Percentiles rank a stretch among this genome's conserved stretches.
phyloP scores from a whole-genome alignment of 805 yeast species.

The Ogataea naganishii region DNA sequence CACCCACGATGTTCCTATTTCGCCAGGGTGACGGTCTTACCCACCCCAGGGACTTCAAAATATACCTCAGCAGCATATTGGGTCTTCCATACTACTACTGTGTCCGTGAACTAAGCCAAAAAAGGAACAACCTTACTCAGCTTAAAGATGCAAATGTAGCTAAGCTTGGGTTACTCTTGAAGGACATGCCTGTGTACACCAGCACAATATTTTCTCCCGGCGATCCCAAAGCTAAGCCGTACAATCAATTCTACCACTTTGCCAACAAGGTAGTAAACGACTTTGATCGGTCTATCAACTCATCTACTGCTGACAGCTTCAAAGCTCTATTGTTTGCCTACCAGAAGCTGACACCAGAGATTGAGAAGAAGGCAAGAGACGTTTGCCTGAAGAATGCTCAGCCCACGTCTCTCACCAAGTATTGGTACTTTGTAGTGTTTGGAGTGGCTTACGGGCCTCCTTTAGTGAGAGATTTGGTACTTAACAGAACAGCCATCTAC shows the following conservation, averaged over 20 bases:
- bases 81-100: constrained; percentile 29
- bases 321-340: constrained; percentile 5
- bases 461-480: constrained; percentile 31
- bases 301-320: constrained; percentile 8
- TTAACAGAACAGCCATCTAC: constrained; percentile 43
- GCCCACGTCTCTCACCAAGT: constrained; percentile 39
- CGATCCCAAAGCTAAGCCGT: no score
- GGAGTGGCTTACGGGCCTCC: constrained; percentile 45
- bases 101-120: constrained; percentile 16
- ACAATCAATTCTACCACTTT: no score
- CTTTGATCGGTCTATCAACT: no score
- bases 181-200: constrained; percentile 28
- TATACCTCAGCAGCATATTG: constrained; percentile 22
- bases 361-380: constrained; percentile 1
- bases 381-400: constrained; percentile 10
- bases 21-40: constrained; percentile 5
- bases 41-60: no score
- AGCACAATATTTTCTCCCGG: no score
- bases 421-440: constrained; percentile 46
- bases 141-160: constrained; percentile 23
- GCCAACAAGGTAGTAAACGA: no score
- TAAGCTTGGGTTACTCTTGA: constrained; percentile 27
- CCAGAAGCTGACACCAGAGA: constrained; percentile 4
- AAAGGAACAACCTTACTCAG: constrained; percentile 12
- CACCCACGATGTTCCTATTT: constrained; percentile 19